phyloP scores from a whole-genome alignment of 768 basidiomycete species.

The Trametes gibbosa region DNA sequence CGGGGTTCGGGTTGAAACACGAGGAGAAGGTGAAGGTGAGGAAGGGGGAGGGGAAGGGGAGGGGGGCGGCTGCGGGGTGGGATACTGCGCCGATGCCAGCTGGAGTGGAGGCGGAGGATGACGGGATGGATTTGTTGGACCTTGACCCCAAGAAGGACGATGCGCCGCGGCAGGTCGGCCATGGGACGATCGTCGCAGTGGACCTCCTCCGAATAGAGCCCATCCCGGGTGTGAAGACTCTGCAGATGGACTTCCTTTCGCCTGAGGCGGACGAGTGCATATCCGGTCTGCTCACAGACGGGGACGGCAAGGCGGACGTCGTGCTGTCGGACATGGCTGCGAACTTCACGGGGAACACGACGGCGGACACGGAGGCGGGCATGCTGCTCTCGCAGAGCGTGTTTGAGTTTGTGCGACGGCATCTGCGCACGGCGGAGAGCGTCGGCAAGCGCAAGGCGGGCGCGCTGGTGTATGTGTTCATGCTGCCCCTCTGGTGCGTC shows the following conservation, averaged over 20 bases:
- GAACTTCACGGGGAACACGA: slow-evolving; percentile 70
- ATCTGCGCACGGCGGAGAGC: slow-evolving; percentile 48
- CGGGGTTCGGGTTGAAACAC: slow-evolving; percentile 1
- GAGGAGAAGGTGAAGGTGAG: background rate
- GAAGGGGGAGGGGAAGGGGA: background rate
- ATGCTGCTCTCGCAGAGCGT: slow-evolving; percentile 76
- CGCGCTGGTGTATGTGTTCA: slow-evolving; percentile 51
- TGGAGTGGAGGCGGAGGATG: background rate
- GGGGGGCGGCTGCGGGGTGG: background rate
- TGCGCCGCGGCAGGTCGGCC: slow-evolving; percentile 23
- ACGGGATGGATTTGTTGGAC: background rate
- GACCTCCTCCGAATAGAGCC: slow-evolving; percentile 74
- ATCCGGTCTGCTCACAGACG: slow-evolving; percentile 33
- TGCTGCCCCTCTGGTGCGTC: slow-evolving; percentile 2
- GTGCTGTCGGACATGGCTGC: slow-evolving; percentile 91
- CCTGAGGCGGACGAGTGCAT: slow-evolving; percentile 48
- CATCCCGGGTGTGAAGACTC: slow-evolving; percentile 66
- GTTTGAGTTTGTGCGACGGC: slow-evolving; percentile 57
- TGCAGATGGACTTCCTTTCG: slow-evolving; percentile 79
- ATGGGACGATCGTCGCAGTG: slow-evolving; percentile 66
- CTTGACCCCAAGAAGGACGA: slow-evolving; percentile 1
- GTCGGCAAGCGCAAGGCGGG: slow-evolving; percentile 45
- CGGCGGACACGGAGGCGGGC: slow-evolving; percentile 63
- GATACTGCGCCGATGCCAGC: background rate
- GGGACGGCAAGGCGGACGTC: slow-evolving; percentile 60